Evolutionary conservation across 345 rosid species (phyloP).

Genomic region (Populus alba): DNA sequence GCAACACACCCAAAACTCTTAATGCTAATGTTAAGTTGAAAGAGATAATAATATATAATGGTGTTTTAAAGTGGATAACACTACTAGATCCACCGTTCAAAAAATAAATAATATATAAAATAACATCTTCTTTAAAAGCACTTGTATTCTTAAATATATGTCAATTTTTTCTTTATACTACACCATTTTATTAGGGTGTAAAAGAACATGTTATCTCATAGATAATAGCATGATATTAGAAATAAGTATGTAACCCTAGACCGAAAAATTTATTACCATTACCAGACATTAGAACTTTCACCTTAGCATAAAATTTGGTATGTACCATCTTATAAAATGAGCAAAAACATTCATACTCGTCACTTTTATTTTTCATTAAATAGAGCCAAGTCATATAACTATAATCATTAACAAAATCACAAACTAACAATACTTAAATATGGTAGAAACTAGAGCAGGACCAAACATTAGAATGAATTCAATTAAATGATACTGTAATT

Average conservation of each 20-base stretch:
- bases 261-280: not conserved
- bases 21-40: not conserved
- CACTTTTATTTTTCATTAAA: not conserved
- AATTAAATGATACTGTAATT: not conserved
- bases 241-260: not conserved
- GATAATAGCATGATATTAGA: not conserved
- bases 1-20: not conserved
- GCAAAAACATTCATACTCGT: not conserved
- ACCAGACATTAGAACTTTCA: not conserved
- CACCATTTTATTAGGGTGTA: not conserved
- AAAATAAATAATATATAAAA: not conserved
- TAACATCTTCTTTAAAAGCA: not conserved
- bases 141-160: not conserved
- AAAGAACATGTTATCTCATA: not conserved
- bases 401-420: constrained; percentile 14
- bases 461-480: constrained; percentile 2
- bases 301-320: not conserved
- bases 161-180: not conserved
- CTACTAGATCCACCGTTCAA: not conserved
- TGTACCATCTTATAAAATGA: not conserved
- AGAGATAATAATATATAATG: not conserved
- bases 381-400: constrained; percentile 3
- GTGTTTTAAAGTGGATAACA: not conserved
- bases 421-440: not conserved
- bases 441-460: not conserved